phyloP scores from a whole-genome alignment of 2,329 filamentous ascomycete genomes.

The Fusarium buxicola region DNA sequence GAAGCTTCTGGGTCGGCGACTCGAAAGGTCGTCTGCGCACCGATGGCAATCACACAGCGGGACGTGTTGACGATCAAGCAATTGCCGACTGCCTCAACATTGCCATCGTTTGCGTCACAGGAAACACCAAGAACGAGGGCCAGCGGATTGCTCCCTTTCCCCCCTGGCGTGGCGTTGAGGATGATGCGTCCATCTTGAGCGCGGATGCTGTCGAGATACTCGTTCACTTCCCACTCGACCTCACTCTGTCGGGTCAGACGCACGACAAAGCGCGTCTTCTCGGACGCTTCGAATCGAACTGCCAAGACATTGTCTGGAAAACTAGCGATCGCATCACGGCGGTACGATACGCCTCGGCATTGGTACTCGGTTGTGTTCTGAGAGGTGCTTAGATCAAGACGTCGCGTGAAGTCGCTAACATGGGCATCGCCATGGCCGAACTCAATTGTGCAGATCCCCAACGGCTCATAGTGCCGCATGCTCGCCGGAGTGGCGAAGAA shows the following conservation, averaged over 20 bases:
- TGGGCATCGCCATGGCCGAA: conserved; percentile 50
- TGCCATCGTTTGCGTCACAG: conserved; percentile 4
- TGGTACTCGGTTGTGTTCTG: conserved; percentile 53
- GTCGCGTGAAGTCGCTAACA: conserved; percentile 50
- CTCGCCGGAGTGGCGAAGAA: conserved; percentile 44
- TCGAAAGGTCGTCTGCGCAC: conserved; percentile 42
- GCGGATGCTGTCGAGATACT: conserved; percentile 41
- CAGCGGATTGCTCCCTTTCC: conserved; percentile 34
- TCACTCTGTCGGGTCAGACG: conserved; percentile 41
- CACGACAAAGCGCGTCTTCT: conserved; percentile 39
- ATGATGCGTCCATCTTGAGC: conserved; percentile 27
- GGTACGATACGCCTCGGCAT: conserved; percentile 46
- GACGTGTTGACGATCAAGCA: conserved; percentile 19
- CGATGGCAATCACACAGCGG: conserved; percentile 34
- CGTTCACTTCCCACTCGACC: conserved; percentile 43
- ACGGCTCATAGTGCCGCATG: conserved; percentile 49
- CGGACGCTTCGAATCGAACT: conserved; percentile 33
- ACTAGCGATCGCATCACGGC: conserved; percentile 56
- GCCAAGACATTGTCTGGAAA: conserved; percentile 54
- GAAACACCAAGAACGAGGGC: conserved; percentile 29
- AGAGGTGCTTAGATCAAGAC: conserved; percentile 53
- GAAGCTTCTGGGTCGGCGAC: conserved; percentile 26
- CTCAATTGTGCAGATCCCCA: conserved; percentile 51
- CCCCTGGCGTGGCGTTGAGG: conserved; percentile 39
- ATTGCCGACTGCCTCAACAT: conserved; percentile 32